These are phyloP conservation scores for Geotrichum phurueaensis DNA, from an alignment of 1,139 yeast genomes.

Conservation along the genomic window DNA sequence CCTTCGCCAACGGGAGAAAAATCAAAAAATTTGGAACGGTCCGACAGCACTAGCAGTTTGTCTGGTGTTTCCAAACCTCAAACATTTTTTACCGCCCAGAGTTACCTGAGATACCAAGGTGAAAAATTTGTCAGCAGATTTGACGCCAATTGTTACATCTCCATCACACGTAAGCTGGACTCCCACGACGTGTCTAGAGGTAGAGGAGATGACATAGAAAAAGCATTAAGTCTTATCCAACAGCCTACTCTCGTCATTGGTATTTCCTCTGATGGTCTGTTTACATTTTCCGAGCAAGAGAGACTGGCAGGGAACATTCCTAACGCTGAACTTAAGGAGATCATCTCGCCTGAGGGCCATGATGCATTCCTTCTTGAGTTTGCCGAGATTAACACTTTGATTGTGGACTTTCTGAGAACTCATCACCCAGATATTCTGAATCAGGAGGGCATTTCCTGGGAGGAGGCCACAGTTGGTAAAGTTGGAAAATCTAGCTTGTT, in stretches of 20 bases:
- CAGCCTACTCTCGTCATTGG: slow-evolving; percentile 85
- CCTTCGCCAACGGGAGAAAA: slow-evolving; percentile 21
- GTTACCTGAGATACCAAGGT: slow-evolving; percentile 89
- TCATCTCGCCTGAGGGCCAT: slow-evolving; percentile 95
- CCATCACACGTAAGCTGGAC: slow-evolving; percentile 87
- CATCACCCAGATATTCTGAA: slow-evolving; percentile 54
- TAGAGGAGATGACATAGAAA: slow-evolving; percentile 48
- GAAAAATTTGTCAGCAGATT: slow-evolving; percentile 80
- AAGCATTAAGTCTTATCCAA: slow-evolving; percentile 50
- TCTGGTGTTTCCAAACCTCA: slow-evolving; percentile 49
- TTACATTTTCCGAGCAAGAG: slow-evolving; percentile 88
- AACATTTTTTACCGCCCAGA: slow-evolving; percentile 90
- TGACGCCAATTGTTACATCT: slow-evolving; percentile 93
- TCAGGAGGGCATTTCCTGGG: slow-evolving; percentile 45
- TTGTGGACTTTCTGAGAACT: slow-evolving; percentile 56
- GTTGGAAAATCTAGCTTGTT: slow-evolving; percentile 66
- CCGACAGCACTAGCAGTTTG: slow-evolving; percentile 11
- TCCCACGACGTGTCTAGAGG: slow-evolving; percentile 91
- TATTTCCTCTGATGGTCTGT: slow-evolving; percentile 84
- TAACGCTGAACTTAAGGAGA: slow-evolving; percentile 57
- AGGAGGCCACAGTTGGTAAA: slow-evolving; percentile 46
- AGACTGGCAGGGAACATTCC: slow-evolving; percentile 72
- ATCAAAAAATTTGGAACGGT: slow-evolving; percentile 20
- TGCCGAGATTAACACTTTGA: slow-evolving; percentile 65
- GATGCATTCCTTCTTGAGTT: slow-evolving; percentile 93